Conservation (phyloP, 331 rosid genomes). For the Quercus tomentella region DNA sequence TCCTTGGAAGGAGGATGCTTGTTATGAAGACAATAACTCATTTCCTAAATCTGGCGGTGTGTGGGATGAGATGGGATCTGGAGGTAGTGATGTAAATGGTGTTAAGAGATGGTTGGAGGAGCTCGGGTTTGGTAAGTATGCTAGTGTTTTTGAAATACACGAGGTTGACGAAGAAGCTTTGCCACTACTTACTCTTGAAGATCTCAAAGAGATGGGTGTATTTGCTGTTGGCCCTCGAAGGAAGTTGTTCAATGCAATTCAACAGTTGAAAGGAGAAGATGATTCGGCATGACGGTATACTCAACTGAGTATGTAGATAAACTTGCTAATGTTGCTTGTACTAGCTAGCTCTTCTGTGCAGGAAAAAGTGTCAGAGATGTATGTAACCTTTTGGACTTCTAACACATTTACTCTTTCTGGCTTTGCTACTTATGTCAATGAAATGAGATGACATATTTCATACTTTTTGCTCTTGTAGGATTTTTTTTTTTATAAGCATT, state of each 20-base stretch:
- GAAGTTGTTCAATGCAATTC: conserved; percentile 34
- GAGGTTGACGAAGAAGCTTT: conserved; percentile 43
- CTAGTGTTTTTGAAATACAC: conserved; percentile 33
- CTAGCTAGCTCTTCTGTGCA: conserved; percentile 11
- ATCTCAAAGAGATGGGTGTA: conserved; percentile 40
- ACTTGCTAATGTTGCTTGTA: background rate
- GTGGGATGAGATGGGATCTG: conserved; percentile 12
- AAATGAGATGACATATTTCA: background rate
- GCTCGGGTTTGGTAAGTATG: conserved; percentile 34
- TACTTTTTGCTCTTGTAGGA: background rate
- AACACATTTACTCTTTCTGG: conserved; percentile 8
- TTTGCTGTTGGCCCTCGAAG: conserved; percentile 31
- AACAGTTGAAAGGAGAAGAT: conserved; percentile 20
- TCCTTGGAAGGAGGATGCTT: conserved; percentile 15
- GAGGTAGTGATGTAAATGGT: background rate
- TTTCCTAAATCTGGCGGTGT: conserved; percentile 1
- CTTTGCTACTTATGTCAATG: background rate
- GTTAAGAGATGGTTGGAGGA: conserved; percentile 37
- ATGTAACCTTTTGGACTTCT: conserved; percentile 12
- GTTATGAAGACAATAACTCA: conserved; percentile 6
- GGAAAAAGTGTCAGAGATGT: background rate
- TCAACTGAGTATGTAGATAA: background rate
- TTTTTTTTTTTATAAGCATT: background rate
- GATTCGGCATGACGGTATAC: conserved; percentile 6
- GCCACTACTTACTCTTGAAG: conserved; percentile 37